phyloP scores from a whole-genome alignment of 176 grass and related monocot species.

The Paspalum notatum region DNA sequence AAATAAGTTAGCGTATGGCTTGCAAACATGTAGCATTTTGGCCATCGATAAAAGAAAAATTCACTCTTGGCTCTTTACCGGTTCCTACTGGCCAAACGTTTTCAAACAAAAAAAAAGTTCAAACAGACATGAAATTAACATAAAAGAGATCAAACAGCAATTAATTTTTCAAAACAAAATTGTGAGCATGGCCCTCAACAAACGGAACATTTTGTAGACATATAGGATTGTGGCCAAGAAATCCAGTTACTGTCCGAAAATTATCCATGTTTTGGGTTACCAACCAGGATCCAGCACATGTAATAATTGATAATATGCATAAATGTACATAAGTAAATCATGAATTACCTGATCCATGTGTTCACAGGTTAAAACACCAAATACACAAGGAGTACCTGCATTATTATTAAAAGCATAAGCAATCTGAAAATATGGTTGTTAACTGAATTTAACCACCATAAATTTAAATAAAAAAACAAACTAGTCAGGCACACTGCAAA shows the following conservation, averaged over 20 bases:
- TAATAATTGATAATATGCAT: not conserved
- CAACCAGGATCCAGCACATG: not conserved
- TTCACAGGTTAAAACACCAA: constrained; percentile 97
- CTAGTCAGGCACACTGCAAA: not conserved
- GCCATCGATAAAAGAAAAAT: not conserved
- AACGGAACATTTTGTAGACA: not conserved
- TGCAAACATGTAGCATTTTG: not conserved
- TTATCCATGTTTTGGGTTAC: not conserved
- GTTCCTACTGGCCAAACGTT: not conserved
- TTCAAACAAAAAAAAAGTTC: not conserved
- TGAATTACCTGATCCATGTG: constrained; percentile 95
- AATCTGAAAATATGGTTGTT: constrained; percentile 31
- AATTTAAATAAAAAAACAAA: not conserved
- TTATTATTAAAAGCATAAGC: constrained; percentile 27
- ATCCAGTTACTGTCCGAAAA: not conserved
- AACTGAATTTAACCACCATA: constrained; percentile 16
- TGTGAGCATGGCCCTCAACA: no score
- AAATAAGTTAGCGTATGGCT: not conserved
- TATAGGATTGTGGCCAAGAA: no score
- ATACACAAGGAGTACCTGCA: constrained; percentile 83
- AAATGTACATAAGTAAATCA: constrained; percentile 20
- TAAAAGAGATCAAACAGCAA: no score
- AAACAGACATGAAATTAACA: not conserved
- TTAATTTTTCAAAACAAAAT: not conserved
- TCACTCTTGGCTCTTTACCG: not conserved